Evolutionary conservation across 75 land plant genomes (phyloP).

Genomic region (Larix kaempferi): DNA sequence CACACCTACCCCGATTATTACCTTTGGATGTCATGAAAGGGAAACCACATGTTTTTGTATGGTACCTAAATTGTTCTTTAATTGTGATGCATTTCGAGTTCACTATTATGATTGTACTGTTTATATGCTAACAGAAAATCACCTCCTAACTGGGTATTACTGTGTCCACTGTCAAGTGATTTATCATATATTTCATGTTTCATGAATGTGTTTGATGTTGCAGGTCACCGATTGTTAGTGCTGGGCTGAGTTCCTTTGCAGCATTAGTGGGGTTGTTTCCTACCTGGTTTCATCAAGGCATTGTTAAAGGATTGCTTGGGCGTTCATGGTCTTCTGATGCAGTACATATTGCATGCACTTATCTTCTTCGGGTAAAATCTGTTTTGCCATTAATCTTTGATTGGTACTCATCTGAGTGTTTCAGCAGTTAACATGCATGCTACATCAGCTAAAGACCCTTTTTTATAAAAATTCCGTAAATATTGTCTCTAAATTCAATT

Average conservation of each 20-base stretch:
- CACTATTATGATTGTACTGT: too few species aligned
- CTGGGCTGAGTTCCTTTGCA: conserved; percentile 38
- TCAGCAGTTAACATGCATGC: background rate
- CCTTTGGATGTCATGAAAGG: too few species aligned
- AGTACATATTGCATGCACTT: conserved; percentile 55
- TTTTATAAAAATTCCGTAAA: background rate
- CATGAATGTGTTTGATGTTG: conserved; percentile 6
- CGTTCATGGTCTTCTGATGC: conserved; percentile 68
- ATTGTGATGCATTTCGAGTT: too few species aligned
- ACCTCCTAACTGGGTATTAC: background rate
- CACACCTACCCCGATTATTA: too few species aligned
- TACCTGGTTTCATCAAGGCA: conserved; percentile 19
- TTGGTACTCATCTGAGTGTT: background rate
- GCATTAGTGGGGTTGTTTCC: conserved; percentile 63
- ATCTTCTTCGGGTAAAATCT: conserved; percentile 57
- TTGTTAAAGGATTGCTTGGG: conserved; percentile 53
- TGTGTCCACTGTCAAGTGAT: background rate
- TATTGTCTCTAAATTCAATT: background rate
- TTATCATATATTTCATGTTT: background rate
- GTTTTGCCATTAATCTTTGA: background rate
- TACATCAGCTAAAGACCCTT: background rate
- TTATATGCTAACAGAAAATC: too few species aligned
- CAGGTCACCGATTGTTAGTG: conserved; percentile 54
- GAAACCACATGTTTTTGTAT: too few species aligned
- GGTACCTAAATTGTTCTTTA: too few species aligned